Base-by-base conservation (phyloP, 345 rosid genomes). In the Mangifera indica region DNA sequence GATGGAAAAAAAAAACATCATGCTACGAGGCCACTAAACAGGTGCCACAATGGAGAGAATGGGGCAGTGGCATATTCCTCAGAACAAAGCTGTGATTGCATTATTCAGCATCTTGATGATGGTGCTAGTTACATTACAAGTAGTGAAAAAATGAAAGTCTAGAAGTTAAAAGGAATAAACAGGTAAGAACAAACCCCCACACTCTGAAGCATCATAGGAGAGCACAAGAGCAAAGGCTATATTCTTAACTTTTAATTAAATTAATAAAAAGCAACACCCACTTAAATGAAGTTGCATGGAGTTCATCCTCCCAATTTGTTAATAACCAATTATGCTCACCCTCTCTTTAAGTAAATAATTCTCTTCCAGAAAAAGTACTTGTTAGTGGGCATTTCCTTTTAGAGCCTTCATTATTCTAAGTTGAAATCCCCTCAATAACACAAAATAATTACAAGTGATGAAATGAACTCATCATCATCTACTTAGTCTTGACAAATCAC, bases 301-400 rank as follows among this genome's bases (percentile, higher is more conserved):
- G 82, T 78, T 83, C 78, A 90, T 89, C 90, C 82, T 84, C 71
- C 84, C 75, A 80, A 74, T 69, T 74, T 80, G 83, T 76, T 87
- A 78, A 76, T 67, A 79, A 65, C 84, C 89, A 80, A 83, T 87
- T 86, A 84, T 84, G 74, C 75, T 76, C 67, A 55, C 68, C 72
- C 78, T 72, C 40, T 67, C 75, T 77, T 42, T 72, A 9, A 62
- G 45, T 66, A 68, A 74, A 75, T 52, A 69, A 65, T 70, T 77
- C 73, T 60, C 37, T 78, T 73, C 64, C 56, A 37, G 51, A 76
- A 76, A 86, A 84, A 84, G 76, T 77, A 53, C 65, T 73, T 70
- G 56, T 84, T 79, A 92, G 96, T 92, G 95, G 98, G 97, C 84
- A 90, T 85, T 91, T 86, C 79, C 85, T 74, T 84, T 86, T 80